Conservation (phyloP, 2,329 filamentous ascomycete species). For the Xylaria sp. region DNA sequence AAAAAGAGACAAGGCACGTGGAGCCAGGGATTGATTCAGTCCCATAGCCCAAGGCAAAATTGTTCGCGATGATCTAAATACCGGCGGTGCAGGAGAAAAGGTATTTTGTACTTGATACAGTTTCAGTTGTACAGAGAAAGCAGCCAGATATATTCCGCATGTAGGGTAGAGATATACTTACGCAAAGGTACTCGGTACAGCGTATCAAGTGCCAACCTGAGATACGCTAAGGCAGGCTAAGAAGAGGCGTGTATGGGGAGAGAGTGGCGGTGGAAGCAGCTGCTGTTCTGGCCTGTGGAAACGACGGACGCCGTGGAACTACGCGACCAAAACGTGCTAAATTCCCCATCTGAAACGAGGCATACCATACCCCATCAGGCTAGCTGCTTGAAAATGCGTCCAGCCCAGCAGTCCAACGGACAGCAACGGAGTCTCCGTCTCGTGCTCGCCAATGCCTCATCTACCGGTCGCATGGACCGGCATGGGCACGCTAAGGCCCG, state of each 20-base stretch:
- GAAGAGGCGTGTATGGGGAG: background rate
- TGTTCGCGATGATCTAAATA: background rate
- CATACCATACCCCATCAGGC: background rate
- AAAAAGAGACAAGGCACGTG: conserved; percentile 11
- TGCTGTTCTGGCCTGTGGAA: no score
- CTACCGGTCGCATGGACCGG: background rate
- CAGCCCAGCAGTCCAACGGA: background rate
- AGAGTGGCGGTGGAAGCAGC: no score
- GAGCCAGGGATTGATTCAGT: conserved; percentile 5
- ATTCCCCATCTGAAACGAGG: background rate
- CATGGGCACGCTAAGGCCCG: background rate
- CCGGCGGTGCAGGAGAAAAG: no score
- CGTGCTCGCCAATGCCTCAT: background rate
- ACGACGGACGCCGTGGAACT: conserved; percentile 1
- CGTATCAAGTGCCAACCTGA: no score
- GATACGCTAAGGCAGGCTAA: no score
- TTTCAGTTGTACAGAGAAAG: no score
- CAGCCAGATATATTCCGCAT: no score
- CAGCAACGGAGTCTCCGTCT: conserved; percentile 2
- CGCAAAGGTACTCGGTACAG: no score
- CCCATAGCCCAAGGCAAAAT: background rate
- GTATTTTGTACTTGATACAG: background rate
- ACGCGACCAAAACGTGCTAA: background rate
- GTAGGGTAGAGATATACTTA: no score
- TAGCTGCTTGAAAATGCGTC: background rate